Percentiles rank a stretch among this genome's conserved stretches.
phyloP scores from a whole-genome alignment of 1,284 basidiomycete species.

The Coniophora puteana region DNA sequence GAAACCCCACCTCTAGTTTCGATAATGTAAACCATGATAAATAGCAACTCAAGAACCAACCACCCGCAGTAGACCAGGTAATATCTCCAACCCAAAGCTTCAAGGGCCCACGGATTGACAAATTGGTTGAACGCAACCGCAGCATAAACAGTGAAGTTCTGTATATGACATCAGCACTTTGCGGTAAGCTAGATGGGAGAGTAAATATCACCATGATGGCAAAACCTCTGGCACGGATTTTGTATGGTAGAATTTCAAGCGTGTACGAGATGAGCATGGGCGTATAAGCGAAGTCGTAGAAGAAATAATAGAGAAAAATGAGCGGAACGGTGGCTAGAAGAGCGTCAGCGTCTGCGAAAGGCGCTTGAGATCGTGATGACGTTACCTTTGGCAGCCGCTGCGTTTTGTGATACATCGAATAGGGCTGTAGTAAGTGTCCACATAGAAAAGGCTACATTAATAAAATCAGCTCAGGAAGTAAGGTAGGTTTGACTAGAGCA shows the following conservation, averaged over 20 bases:
- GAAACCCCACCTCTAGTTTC: constrained; percentile 53
- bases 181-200: background rate
- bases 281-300: constrained; percentile 67
- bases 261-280: constrained; percentile 63
- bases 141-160: constrained; percentile 57
- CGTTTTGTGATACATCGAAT: constrained; percentile 43
- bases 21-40: constrained; percentile 52
- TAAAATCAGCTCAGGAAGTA: constrained; percentile 1
- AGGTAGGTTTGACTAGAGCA: background rate
- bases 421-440: constrained; percentile 62
- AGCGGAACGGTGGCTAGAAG: constrained; percentile 60
- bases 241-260: constrained; percentile 66
- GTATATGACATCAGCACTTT: constrained; percentile 2
- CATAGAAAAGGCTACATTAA: constrained; percentile 42
- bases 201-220: constrained; percentile 56
- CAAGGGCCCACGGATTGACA: constrained; percentile 68
- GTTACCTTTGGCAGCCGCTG: constrained; percentile 50
- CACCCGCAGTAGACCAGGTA: constrained; percentile 61
- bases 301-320: constrained; percentile 67
- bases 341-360: background rate
- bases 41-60: constrained; percentile 55
- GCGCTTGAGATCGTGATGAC: background rate
- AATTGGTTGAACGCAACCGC: constrained; percentile 70
- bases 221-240: constrained; percentile 65
- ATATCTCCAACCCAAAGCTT: constrained; percentile 67